A percentile compares a stretch with the other conserved stretches of the same genome.
phyloP scores from a whole-genome alignment of 345 rosid species.

The Syzygium grande region DNA sequence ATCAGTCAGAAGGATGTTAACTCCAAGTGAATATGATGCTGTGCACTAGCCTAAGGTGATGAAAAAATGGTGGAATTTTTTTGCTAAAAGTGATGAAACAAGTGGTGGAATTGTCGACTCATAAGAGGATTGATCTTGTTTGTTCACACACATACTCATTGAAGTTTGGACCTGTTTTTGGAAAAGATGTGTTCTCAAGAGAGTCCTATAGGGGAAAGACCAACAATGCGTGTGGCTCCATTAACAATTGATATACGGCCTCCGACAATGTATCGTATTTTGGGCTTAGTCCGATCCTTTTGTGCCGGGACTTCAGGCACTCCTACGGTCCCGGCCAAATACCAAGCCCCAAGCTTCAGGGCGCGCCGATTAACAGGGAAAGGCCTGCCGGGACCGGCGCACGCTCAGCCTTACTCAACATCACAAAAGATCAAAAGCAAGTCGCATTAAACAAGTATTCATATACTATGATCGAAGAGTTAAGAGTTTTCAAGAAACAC shows the following conservation, averaged over 20 bases:
- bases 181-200: too few relatives aligned
- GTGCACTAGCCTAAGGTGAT: background rate
- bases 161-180: too few relatives aligned
- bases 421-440: background rate
- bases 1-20: background rate
- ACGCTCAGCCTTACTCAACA: background rate
- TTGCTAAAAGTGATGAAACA: background rate
- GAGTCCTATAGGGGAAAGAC: too few relatives aligned
- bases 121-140: too few relatives aligned
- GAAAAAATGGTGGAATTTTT: background rate
- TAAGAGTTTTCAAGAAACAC: background rate
- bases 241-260: too few relatives aligned
- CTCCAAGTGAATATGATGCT: background rate
- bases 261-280: too few relatives aligned
- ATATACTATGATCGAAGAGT: background rate
- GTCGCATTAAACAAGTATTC: background rate
- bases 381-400: background rate
- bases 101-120: background rate
- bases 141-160: too few relatives aligned
- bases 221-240: too few relatives aligned
- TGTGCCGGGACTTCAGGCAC: too few relatives aligned
- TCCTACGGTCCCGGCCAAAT: too few relatives aligned
- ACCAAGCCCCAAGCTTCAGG: too few relatives aligned
- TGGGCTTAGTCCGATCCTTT: too few relatives aligned
- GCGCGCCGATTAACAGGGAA: background rate